Conservation (phyloP, 768 basidiomycete genomes). For the Pleurotus eryngii region DNA sequence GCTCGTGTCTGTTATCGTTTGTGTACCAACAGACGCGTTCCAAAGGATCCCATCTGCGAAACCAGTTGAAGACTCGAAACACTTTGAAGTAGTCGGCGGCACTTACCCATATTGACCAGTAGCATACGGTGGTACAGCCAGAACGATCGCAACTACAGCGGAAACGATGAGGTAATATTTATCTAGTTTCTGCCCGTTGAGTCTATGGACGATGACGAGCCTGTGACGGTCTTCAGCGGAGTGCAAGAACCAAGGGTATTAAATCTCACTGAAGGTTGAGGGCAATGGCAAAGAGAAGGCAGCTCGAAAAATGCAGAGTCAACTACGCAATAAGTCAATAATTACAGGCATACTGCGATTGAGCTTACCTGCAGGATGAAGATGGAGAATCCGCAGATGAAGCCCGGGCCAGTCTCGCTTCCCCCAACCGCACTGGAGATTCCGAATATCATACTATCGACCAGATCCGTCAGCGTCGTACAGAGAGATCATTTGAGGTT, state of each 20-base stretch:
- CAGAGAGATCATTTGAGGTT: no score
- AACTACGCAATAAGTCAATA: constrained; percentile 3
- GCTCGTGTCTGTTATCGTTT: constrained; percentile 12
- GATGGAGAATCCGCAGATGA: constrained; percentile 18
- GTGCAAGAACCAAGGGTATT: not conserved
- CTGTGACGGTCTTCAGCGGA: not conserved
- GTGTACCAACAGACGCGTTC: constrained; percentile 19
- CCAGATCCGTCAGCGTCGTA: not conserved
- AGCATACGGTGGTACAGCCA: constrained; percentile 18
- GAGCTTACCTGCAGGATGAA: constrained; percentile 17
- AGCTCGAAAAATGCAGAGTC: constrained; percentile 19
- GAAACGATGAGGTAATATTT: constrained; percentile 13
- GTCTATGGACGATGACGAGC: constrained; percentile 15
- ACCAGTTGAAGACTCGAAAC: not conserved
- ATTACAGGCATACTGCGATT: not conserved
- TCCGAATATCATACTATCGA: constrained; percentile 16
- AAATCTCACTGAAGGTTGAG: constrained; percentile 20
- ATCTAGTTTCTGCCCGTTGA: constrained; percentile 17
- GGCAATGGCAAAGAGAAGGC: constrained; percentile 18
- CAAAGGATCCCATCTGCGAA: constrained; percentile 18
- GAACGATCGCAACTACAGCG: constrained; percentile 7
- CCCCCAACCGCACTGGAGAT: constrained; percentile 17
- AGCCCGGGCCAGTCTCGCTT: not conserved
- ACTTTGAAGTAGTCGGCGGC: not conserved
- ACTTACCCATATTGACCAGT: constrained; percentile 18